Conservation (phyloP, 495 filamentous ascomycete species). For the Hyaloscypha hepaticicola region DNA sequence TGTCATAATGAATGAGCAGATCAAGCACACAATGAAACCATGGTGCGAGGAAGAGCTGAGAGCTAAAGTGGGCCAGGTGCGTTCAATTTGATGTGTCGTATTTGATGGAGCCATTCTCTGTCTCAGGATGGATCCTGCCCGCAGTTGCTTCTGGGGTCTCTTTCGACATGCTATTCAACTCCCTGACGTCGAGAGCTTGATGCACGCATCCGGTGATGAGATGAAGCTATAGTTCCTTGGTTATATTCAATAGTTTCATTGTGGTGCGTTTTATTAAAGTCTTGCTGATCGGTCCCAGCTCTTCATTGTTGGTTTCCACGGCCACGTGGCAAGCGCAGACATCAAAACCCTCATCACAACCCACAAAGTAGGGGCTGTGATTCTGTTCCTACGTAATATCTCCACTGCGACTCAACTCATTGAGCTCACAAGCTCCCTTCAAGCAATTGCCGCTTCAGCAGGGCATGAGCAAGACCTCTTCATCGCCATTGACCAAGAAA, state of each 20-base stretch:
- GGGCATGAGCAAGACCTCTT: slow-evolving; percentile 78
- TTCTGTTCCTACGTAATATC: slow-evolving; percentile 49
- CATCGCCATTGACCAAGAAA: slow-evolving; percentile 88
- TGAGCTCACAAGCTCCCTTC: slow-evolving; percentile 60
- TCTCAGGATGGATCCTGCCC: background rate
- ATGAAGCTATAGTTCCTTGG: background rate
- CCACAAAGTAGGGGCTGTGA: slow-evolving; percentile 46
- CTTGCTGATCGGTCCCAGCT: slow-evolving; percentile 34
- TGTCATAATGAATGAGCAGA: background rate
- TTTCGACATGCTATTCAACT: background rate
- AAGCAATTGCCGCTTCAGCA: slow-evolving; percentile 78
- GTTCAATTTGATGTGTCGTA: slow-evolving; percentile 2
- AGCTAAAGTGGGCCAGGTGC: slow-evolving; percentile 39
- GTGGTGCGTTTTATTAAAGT: background rate
- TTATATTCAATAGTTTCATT: background rate
- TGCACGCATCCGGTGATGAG: background rate
- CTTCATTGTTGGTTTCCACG: slow-evolving; percentile 52
- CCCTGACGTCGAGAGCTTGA: background rate
- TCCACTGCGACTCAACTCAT: slow-evolving; percentile 42
- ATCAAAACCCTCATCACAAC: slow-evolving; percentile 49
- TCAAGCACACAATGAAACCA: slow-evolving; percentile 5
- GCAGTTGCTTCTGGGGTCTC: background rate
- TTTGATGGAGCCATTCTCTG: background rate
- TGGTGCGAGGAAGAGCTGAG: slow-evolving; percentile 40
- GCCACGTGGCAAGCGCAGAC: slow-evolving; percentile 43